A percentile compares a stretch with the other conserved stretches of the same genome.
Conservation (phyloP, 2,329 filamentous ascomycete genomes). For the Alternaria hordeiaustralica region DNA sequence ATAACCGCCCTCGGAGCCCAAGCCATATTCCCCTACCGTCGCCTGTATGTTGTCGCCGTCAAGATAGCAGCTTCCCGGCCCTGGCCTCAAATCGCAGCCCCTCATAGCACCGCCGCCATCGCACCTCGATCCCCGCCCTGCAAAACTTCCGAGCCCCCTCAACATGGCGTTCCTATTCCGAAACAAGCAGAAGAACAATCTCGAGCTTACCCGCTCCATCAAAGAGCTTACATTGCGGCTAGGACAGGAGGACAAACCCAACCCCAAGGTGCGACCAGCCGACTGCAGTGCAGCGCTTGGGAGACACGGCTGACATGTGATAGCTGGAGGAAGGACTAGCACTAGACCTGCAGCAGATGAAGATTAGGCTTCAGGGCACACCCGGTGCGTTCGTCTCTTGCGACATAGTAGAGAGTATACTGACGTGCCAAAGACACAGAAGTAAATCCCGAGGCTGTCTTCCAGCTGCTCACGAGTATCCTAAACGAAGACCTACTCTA, state of each 20-base stretch:
- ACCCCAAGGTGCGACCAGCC: conserved; percentile 59
- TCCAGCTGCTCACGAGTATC: conserved; percentile 81
- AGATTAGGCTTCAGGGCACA: conserved; percentile 89
- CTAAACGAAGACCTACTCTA: conserved; percentile 90
- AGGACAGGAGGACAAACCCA: conserved; percentile 61
- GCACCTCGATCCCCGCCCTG: conserved; percentile 21
- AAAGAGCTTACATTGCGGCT: conserved; percentile 69
- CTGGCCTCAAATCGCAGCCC: conserved; percentile 35
- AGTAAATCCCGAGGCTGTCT: conserved; percentile 84
- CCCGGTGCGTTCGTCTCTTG: conserved; percentile 65
- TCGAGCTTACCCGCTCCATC: conserved; percentile 67
- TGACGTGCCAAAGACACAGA: conserved; percentile 72
- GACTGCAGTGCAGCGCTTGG: neutral
- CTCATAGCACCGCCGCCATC: conserved; percentile 23
- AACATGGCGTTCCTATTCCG: conserved; percentile 75
- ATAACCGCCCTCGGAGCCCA: conserved; percentile 10
- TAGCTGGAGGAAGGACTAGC: conserved; percentile 86
- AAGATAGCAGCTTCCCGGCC: conserved; percentile 42
- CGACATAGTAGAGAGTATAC: neutral
- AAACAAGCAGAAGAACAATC: conserved; percentile 65
- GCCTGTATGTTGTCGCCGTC: conserved; percentile 40
- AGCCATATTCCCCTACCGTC: conserved; percentile 14
- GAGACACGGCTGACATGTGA: conserved; percentile 25
- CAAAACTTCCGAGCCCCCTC: conserved; percentile 20
- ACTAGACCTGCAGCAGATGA: conserved; percentile 88